Evolutionary conservation across 306 rosid species (phyloP), one percentile per base, ranked within the genome.

Genomic region (Fragaria vesca): DNA sequence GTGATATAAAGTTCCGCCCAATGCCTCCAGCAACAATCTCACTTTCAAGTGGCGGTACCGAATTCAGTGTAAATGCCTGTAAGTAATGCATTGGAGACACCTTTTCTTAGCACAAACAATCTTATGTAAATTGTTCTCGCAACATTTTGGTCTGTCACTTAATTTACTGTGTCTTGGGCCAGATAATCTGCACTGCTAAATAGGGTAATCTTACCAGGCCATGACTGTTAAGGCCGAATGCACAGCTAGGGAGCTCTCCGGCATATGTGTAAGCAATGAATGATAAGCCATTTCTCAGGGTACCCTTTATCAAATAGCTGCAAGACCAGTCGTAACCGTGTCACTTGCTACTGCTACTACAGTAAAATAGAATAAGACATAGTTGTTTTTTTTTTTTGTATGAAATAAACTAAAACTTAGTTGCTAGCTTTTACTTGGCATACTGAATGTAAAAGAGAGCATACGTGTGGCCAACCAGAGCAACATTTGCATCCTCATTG

Each of bases 201-300:
- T 42, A 66, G 71, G 46, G 24, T 17, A 0, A 66, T 11, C 52
- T 81, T 86, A 91, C 98, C 78, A 90, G 75, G 78, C 98, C 96
- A 81, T 86, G 87, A 63, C 77, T 85, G 75, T 93, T 91, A 85
- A 88, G 84, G 75, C 90, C 92, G 20, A 86, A 89, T 26, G 92
- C 97, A 80, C 93, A 86, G 79, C 91, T 95, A 68, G 98, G 99
- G 60, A 93, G 97, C 86, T 95, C 97, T 83, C 97, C 98, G 8
- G 97, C 97, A 54, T 91, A 93, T 3, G 97, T 93, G 69, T 89
- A 93, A 76, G 90, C 99, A 58, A 93, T 69, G 63, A 85, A 91
- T 72, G 90, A 89, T 3, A 52, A 6, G 50, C 90, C 96, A 81
- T 83, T 71, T 69, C 88, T 75, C 78, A 91, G 80, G 46, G 78